Conservation (phyloP, 2,329 filamentous ascomycete species). For the Diaporthe citri region DNA sequence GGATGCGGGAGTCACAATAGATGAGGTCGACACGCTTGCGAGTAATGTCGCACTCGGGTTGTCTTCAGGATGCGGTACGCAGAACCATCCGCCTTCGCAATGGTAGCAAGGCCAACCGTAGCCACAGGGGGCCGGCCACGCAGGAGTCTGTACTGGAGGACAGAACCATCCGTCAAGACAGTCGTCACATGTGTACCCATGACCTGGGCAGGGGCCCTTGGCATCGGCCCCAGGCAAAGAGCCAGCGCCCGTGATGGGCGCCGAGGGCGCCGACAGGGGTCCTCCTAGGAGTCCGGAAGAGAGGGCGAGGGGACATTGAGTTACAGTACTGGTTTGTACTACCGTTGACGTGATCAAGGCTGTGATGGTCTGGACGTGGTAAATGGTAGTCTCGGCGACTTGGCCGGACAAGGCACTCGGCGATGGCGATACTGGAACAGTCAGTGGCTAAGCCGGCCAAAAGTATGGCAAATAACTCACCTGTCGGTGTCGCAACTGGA, state of each 20-base stretch:
- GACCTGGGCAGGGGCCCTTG: constrained; percentile 34
- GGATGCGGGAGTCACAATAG: background rate
- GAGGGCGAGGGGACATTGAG: constrained; percentile 12
- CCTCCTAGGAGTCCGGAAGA: background rate
- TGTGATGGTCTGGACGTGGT: constrained; percentile 40
- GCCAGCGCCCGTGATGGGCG: background rate
- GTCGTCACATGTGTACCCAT: constrained; percentile 39
- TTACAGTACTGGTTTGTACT: constrained; percentile 26
- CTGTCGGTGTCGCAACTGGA: constrained; percentile 6
- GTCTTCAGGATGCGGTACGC: constrained; percentile 31
- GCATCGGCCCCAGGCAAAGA: background rate
- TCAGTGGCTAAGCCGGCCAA: background rate
- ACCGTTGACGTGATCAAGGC: constrained; percentile 37
- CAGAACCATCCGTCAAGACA: constrained; percentile 41
- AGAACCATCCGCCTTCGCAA: constrained; percentile 39
- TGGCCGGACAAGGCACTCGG: background rate
- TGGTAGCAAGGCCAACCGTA: constrained; percentile 40
- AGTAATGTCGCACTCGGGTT: background rate
- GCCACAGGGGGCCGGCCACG: constrained; percentile 38
- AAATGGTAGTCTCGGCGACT: constrained; percentile 37
- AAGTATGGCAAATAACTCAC: background rate
- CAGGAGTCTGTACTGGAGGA: constrained; percentile 39
- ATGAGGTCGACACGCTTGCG: background rate
- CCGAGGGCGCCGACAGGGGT: background rate
- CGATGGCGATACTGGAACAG: background rate